Base-by-base conservation (phyloP, 441 rosid species). In the Gossypium trilobum region DNA sequence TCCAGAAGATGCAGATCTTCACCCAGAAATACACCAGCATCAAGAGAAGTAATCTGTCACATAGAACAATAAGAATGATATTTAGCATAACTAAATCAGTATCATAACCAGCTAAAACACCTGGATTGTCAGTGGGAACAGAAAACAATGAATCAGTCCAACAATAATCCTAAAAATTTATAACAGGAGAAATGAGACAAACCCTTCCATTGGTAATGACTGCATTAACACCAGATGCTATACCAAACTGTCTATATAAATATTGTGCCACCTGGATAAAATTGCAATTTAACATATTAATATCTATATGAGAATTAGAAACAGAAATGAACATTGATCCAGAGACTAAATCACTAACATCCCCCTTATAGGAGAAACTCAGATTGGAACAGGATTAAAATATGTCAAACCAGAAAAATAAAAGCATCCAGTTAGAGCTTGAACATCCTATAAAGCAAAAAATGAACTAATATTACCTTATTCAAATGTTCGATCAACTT, bases 191-290 rank as follows among this genome's bases (percentile, higher is more conserved):
- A 23, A 48, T 8, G 55, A 54, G 68, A 78, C 91, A 77, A 69
- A 95, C 99, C 94, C 99, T 87, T 83, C 98, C 98, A 72, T 90
- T 95, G 64, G 99, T 91, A 74, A 95, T 88, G 77, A 93, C 87
- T 27, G 90, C 93, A 77, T 88, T 91, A 59, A 80, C 85, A 75
- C 86, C 91, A 68, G 87, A 83, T 58, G 85, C 89, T 77, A 87
- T 76, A 69, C 95, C 96, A 78, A 89, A 80, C 66, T 86, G 86
- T 80, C 87, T 82, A 81, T 80, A 78, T 58, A 91, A 75, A 83
- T 84, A 90, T 69, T 86, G 87, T 33, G 85, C 75, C n/a, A 86
- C 97, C 99, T 95, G 89, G 78, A 82, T 54, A 55, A 7, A 27
- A 75, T 68, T 27, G 65, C 65, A 73, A 65, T 57, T 76, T 71